These are phyloP conservation scores for Camptophora hylomeconis DNA, from an alignment of 2,329 filamentous ascomycete species.

Conservation along the genomic window DNA sequence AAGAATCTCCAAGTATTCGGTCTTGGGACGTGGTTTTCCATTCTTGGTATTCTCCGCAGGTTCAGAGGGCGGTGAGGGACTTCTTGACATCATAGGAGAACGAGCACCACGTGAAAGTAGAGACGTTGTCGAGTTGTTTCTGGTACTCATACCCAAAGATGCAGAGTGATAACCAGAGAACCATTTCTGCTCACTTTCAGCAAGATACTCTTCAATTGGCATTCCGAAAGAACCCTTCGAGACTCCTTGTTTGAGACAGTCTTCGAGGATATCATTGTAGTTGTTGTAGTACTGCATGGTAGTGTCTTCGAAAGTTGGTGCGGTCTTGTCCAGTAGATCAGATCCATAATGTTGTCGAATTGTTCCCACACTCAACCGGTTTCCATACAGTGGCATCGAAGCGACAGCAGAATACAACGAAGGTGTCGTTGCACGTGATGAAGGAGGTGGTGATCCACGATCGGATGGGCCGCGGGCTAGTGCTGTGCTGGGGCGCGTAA, in stretches of 20 bases:
- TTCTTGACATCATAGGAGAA: slow-evolving; percentile 23
- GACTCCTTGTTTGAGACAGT: slow-evolving; percentile 30
- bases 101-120: too few relatives aligned
- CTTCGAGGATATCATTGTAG: slow-evolving; percentile 29
- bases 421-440: too few relatives aligned
- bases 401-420: too few relatives aligned
- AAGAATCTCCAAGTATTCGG: slow-evolving; percentile 33
- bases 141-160: slow-evolving; percentile 27
- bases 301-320: slow-evolving; percentile 15
- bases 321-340: slow-evolving; percentile 20
- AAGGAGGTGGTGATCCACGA: too few relatives aligned
- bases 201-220: slow-evolving; percentile 47
- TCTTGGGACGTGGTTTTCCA: slow-evolving; percentile 19
- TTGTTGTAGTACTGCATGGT: slow-evolving; percentile 12
- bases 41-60: slow-evolving; percentile 2
- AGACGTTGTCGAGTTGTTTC: slow-evolving; percentile 3
- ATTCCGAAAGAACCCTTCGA: slow-evolving; percentile 37
- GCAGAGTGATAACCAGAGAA: slow-evolving; percentile 38
- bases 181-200: slow-evolving; percentile 48
- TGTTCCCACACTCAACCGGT: background rate
- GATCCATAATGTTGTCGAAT: slow-evolving; percentile 19
- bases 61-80: slow-evolving; percentile 1
- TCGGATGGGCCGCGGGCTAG: too few relatives aligned
- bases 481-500: too few relatives aligned
- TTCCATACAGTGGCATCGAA: too few relatives aligned